phyloP scores from a whole-genome alignment of 441 rosid species.

The Hypseocharis bilobata region DNA sequence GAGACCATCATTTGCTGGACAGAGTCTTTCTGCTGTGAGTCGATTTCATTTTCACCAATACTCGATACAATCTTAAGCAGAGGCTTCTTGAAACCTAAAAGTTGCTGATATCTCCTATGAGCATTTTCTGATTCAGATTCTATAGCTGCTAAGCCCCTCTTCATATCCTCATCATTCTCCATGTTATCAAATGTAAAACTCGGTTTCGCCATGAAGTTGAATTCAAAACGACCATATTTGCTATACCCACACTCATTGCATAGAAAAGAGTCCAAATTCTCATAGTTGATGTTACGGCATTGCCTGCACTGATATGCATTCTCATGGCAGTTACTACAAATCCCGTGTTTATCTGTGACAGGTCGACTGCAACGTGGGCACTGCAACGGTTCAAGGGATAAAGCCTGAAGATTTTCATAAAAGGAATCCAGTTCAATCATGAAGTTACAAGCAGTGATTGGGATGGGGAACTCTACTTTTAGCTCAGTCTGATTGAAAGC shows the following conservation, averaged over 20 bases:
- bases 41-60: constrained; percentile 99
- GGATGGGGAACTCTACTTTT: constrained; percentile 98
- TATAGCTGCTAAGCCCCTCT: constrained; percentile 95
- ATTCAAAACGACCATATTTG: constrained; percentile 99
- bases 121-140: constrained; percentile 99
- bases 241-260: constrained; percentile 99
- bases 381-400: constrained; percentile 96
- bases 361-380: constrained; percentile 99
- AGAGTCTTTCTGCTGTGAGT: constrained; percentile 96
- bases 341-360: constrained; percentile 97
- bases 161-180: constrained; percentile 99
- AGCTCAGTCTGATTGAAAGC: constrained; percentile 96
- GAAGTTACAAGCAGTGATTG: constrained; percentile 98
- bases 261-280: constrained; percentile 95
- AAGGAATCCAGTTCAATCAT: constrained; percentile 99
- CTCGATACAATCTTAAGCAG: constrained; percentile 97
- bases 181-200: constrained; percentile 95
- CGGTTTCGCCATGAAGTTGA: constrained; percentile 99
- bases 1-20: constrained; percentile 99
- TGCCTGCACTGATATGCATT: constrained; percentile 99
- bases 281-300: constrained; percentile 98
- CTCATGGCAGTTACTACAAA: constrained; percentile 97
- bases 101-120: constrained; percentile 99
- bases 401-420: constrained; percentile 99
- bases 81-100: constrained; percentile 98